Percentiles rank a stretch among this genome's conserved stretches.
phyloP scores from a whole-genome alignment of 2,329 filamentous ascomycete species.

The Cladophialophora yegresii region DNA sequence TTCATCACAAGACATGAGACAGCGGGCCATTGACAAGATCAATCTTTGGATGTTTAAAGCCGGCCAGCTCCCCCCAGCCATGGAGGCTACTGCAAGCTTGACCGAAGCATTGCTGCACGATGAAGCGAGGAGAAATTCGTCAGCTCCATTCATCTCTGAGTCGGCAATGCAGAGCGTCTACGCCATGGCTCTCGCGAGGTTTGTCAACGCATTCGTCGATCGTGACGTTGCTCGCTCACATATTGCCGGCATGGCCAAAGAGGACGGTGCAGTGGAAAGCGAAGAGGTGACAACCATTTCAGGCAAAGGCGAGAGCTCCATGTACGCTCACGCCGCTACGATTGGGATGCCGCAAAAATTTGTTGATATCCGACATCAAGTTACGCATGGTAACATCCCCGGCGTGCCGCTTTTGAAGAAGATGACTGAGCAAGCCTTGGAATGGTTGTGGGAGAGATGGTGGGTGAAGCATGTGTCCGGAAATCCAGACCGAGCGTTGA shows the following conservation, averaged over 20 bases:
- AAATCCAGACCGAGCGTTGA: slow-evolving; percentile 24
- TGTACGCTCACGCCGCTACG: slow-evolving; percentile 35
- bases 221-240: slow-evolving; percentile 33
- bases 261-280: slow-evolving; percentile 6
- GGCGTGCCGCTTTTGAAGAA: slow-evolving; percentile 66
- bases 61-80: slow-evolving; percentile 28
- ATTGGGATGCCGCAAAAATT: slow-evolving; percentile 57
- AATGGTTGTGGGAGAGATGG: slow-evolving; percentile 69
- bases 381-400: slow-evolving; percentile 78
- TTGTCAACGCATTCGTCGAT: slow-evolving; percentile 38
- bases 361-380: slow-evolving; percentile 79
- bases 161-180: slow-evolving; percentile 37
- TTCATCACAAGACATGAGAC: slow-evolving; percentile 29
- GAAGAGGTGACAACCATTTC: slow-evolving; percentile 9
- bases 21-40: slow-evolving; percentile 33
- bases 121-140: slow-evolving; percentile 14
- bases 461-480: slow-evolving; percentile 34
- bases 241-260: slow-evolving; percentile 27
- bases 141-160: slow-evolving; percentile 26
- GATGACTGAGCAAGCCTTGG: slow-evolving; percentile 65
- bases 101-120: slow-evolving; percentile 35
- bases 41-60: slow-evolving; percentile 36
- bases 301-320: slow-evolving; percentile 33
- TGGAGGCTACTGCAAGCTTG: slow-evolving; percentile 34
- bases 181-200: slow-evolving; percentile 37